Evolutionary conservation across 2,329 filamentous ascomycete species (phyloP), one percentile per base, ranked within the genome.

Genomic region (Blastomyces parvus): DNA sequence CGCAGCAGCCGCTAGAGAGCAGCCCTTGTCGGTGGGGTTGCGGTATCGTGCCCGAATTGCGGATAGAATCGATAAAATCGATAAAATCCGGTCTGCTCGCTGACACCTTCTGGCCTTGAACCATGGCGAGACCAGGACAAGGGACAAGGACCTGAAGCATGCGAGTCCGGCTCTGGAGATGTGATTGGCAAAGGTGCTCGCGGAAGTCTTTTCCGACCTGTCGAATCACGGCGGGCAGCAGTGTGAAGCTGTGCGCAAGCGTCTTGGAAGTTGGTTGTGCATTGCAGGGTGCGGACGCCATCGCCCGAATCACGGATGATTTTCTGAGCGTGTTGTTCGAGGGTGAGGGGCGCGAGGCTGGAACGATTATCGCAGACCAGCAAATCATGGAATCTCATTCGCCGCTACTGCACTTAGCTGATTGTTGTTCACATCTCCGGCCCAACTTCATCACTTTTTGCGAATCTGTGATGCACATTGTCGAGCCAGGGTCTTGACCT

Each of bases 171-270:
- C 14, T 27, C 14, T 48, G 17, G 38, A 14, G 40, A 33, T 36
- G 42, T 22, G 57, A 59, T 59, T 59, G 57, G 57, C 14, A 46
- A 36, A 36, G 44, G 40, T 11, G 38, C 25, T 27, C 25, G 38
- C 42, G 30, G 17, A 33, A 13, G 2, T 36, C 57, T 33, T 48
- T 38, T 19, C 36, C n/a, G 57, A 11, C 25, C 17, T 9, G 42
- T 46, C 57, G 57, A 59, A 59, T 59, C 57, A 59, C 27, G 11
- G 25, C 57, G 27, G 14, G 27, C 42, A 59, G 25, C 40, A 33
- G 25, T 19, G 57, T 59, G 57, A 59, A 59, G 44, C 36, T 19
- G 22, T 44, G 56, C 56, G 14, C 38, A 59, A 59, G 27, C 19
- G 40, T 17, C 42, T n/a, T 59, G 40, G 25, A 48, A 33, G 17